phyloP scores from a whole-genome alignment of 805 yeast genomes.

The Yarrowia porcina region DNA sequence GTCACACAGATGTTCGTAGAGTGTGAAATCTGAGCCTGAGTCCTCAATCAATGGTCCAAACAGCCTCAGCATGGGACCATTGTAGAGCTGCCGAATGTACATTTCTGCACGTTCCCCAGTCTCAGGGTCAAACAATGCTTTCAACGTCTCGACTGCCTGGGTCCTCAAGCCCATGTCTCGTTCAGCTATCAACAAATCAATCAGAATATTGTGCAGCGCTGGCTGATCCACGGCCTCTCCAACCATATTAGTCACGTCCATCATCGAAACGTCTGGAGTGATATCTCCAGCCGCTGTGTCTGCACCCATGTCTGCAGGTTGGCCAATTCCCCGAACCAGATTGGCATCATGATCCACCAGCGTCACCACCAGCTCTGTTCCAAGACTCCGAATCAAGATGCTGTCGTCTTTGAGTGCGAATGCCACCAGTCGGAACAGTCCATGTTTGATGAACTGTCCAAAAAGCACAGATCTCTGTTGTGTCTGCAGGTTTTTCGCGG shows the following conservation, averaged over 20 bases:
- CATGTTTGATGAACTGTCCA: constrained; percentile 58
- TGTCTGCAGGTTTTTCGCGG: constrained; percentile 64
- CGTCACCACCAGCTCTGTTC: constrained; percentile 75
- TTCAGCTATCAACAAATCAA: constrained; percentile 60
- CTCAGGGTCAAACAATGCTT: constrained; percentile 63
- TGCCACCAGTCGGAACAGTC: constrained; percentile 64
- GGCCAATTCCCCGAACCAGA: constrained; percentile 42
- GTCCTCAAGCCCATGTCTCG: constrained; percentile 67
- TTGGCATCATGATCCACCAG: constrained; percentile 81
- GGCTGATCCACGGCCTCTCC: constrained; percentile 20
- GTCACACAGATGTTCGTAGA: constrained; percentile 59
- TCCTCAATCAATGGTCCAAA: neutral
- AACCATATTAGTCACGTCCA: neutral
- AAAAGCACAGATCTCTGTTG: constrained; percentile 64
- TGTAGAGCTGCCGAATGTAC: constrained; percentile 7
- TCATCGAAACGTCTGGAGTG: constrained; percentile 7
- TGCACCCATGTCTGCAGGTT: neutral
- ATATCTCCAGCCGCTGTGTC: neutral
- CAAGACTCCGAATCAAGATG: constrained; percentile 55
- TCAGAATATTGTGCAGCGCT: constrained; percentile 38
- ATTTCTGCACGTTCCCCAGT: neutral
- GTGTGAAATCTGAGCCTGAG: neutral
- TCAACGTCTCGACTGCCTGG: constrained; percentile 81
- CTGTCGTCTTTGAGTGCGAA: constrained; percentile 62
- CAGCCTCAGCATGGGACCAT: neutral